These are phyloP conservation scores for Penicillium sp. DNA, from an alignment of 2,329 filamentous ascomycete genomes.

Conservation along the genomic window DNA sequence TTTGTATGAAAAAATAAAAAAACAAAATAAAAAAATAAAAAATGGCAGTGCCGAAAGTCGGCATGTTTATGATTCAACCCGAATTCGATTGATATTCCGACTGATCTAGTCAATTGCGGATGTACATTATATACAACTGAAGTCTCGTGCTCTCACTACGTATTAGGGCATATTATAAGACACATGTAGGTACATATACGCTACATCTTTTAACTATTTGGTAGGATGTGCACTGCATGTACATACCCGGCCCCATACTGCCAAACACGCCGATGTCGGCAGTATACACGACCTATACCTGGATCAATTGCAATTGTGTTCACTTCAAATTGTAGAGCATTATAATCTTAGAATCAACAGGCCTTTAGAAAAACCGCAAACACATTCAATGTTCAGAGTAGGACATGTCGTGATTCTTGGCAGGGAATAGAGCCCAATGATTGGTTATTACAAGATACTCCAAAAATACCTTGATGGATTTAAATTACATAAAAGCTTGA, in stretches of 20 bases:
- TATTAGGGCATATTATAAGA: background rate
- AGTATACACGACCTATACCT: background rate
- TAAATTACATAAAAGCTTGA: background rate
- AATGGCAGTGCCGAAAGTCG: conserved; percentile 7
- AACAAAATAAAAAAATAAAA: background rate
- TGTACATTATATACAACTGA: background rate
- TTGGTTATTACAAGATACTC: background rate
- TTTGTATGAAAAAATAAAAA: background rate
- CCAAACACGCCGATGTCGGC: conserved; percentile 19
- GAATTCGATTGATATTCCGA: conserved; percentile 12
- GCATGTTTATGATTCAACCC: conserved; percentile 1
- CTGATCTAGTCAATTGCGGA: conserved; percentile 5
- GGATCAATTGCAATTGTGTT: background rate
- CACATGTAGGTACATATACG: background rate
- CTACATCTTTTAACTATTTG: background rate
- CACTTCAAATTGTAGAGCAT: background rate
- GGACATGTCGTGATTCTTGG: conserved; percentile 9
- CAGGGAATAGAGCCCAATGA: background rate
- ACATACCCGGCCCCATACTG: conserved; percentile 13
- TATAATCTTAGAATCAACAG: background rate
- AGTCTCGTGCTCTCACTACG: background rate
- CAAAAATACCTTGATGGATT: background rate
- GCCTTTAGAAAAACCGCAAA: background rate
- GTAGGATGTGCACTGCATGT: conserved; percentile 14
- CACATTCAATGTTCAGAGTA: background rate